Conservation (phyloP, 2,329 filamentous ascomycete genomes). For the Geoglossum cookeanum region DNA sequence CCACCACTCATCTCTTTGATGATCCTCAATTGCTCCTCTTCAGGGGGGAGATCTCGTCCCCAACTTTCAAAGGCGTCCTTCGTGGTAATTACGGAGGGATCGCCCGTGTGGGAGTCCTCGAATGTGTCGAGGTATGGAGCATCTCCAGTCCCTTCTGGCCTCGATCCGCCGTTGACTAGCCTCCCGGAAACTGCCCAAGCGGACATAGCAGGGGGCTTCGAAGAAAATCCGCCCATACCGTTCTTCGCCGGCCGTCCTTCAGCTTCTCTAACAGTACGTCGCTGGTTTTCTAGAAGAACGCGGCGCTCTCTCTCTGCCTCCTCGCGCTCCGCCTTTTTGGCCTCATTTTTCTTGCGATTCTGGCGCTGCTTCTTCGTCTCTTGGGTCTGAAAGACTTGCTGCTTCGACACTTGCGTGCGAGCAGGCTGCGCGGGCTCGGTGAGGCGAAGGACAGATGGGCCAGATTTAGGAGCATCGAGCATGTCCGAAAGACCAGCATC, state of each 20-base stretch:
- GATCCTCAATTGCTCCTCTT: slow-evolving; percentile 40
- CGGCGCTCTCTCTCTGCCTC: slow-evolving; percentile 65
- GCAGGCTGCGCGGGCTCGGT: slow-evolving; percentile 41
- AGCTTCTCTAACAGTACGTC: slow-evolving; percentile 59
- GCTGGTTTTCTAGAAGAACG: slow-evolving; percentile 60
- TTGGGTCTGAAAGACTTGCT: slow-evolving; percentile 42
- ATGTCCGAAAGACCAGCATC: slow-evolving; percentile 70
- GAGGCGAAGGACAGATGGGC: slow-evolving; percentile 59
- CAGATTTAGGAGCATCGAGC: slow-evolving; percentile 53
- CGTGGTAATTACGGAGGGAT: slow-evolving; percentile 12
- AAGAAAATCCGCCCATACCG: slow-evolving; percentile 30
- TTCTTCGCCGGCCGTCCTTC: slow-evolving; percentile 73
- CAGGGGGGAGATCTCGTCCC: slow-evolving; percentile 32
- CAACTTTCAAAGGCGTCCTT: slow-evolving; percentile 16
- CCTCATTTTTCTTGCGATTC: slow-evolving; percentile 75
- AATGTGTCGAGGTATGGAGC: slow-evolving; percentile 30
- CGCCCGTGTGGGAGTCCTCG: slow-evolving; percentile 15
- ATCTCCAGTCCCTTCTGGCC: slow-evolving; percentile 8
- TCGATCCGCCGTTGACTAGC: slow-evolving; percentile 11
- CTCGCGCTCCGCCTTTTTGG: slow-evolving; percentile 53
- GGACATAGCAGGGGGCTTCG: slow-evolving; percentile 30
- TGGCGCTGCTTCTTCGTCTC: slow-evolving; percentile 94
- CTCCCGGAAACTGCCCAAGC: slow-evolving; percentile 26
- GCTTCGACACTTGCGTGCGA: slow-evolving; percentile 34
- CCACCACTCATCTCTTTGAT: slow-evolving; percentile 26